These are phyloP conservation scores for Chenopodium formosanum DNA, from an alignment of 148 eudicot genomes.

Conservation along the genomic window DNA sequence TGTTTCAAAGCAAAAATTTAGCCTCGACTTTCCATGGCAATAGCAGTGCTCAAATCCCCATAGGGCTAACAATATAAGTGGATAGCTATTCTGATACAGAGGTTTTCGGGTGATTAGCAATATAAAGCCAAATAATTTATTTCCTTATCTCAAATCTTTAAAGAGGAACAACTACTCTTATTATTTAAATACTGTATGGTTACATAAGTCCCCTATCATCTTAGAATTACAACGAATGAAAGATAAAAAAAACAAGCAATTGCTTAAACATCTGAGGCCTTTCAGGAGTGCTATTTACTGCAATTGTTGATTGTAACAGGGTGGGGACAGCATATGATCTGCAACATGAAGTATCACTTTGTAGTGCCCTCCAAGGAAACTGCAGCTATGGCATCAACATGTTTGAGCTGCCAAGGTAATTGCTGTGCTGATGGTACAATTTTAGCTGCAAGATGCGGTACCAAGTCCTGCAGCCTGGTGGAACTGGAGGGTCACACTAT, in stretches of 20 bases:
- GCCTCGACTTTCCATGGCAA: background rate
- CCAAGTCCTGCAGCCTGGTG: conserved; percentile 43
- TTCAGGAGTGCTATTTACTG: background rate
- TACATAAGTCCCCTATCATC: background rate
- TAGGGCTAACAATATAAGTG: background rate
- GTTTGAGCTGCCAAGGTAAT: conserved; percentile 44
- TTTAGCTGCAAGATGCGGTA: conserved; percentile 32
- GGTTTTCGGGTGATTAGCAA: background rate
- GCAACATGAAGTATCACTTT: conserved; percentile 93
- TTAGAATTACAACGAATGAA: background rate
- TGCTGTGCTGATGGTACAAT: conserved; percentile 26
- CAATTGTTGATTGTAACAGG: conserved; percentile 42
- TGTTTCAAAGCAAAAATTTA: background rate
- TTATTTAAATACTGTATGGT: background rate
- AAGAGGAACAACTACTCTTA: background rate
- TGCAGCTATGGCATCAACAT: conserved; percentile 47
- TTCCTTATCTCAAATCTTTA: background rate
- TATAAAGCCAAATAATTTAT: background rate
- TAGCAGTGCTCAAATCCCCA: background rate
- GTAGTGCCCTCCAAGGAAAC: conserved; percentile 81
- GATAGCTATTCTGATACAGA: background rate
- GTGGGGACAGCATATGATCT: conserved; percentile 95
- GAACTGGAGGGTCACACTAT: conserved; percentile 69
- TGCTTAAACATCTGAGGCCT: background rate
- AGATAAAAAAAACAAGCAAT: background rate